Base-by-base conservation (phyloP, 352 stramenopile genomes). In the Thraustochytrium aureum region DNA sequence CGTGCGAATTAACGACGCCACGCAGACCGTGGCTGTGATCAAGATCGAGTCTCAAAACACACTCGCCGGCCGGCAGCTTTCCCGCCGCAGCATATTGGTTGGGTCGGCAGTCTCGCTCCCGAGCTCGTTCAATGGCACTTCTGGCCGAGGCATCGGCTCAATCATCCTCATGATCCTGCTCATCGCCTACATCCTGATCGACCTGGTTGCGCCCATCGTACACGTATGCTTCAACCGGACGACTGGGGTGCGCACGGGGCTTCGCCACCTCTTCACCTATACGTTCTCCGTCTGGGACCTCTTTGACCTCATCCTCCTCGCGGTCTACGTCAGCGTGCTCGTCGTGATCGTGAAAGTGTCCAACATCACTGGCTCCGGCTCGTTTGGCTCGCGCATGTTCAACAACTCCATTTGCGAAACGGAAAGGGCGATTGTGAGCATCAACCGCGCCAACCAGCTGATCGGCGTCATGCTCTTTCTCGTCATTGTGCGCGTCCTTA, bases 261-360 rank as follows among this genome's bases (percentile, higher is more conserved):
- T 76, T 6, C 17, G 7, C 22, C 67, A 66, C 41, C 69, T 72
- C 50, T 39, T 50, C n/a, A 76, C 67, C 22, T 64, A 74, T n/a
- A 32, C 10, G 26, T 72, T 17, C n/a, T 79, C 69, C 14, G 10
- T 7, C 5, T 79, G 69, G 69, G 14, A 79, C 41, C 1, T 72
- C 14, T n/a, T 79, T 2, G 69, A 79, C 43, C 4, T 56, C 17
- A 41, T 74, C 6, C 35, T 79, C 33, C 52, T 79, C 12, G 43
- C 32, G 22, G 37, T 73, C n/a, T 79, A 79, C 56, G 26, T 64
- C 41, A 26, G 17, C 17, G 32, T 79, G 20, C 54, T 79, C 14
- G 37, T 41, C 10, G 37, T 33, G 20, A 45, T 79, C 26, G 33
- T 35, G 37, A 20, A 26, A 0, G 22, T 67, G 32, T 45, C 3